A percentile compares a stretch with the other conserved stretches of the same genome.
Evolutionary conservation across 2,329 filamentous ascomycete species (phyloP).

Genomic region (Westerdykella ornata): DNA sequence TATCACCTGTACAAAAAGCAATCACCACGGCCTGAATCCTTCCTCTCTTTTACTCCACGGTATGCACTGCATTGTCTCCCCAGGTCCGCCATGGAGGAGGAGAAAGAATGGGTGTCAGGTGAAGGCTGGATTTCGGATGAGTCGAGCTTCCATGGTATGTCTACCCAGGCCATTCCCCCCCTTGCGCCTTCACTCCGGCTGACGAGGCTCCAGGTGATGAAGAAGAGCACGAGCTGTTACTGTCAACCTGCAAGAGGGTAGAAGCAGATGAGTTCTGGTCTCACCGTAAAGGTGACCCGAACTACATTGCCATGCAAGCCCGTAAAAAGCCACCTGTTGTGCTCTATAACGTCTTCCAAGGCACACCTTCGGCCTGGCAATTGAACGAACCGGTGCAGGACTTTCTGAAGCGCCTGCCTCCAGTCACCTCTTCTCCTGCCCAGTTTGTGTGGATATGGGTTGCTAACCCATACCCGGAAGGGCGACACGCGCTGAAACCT

Average conservation of each 20-base stretch:
- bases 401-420: conserved; percentile 64
- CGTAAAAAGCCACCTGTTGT: conserved; percentile 11
- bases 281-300: conserved; percentile 18
- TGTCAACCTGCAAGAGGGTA: conserved; percentile 11
- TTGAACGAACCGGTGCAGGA: conserved; percentile 55
- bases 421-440: conserved; percentile 46
- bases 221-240: conserved; percentile 20
- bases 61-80: no score
- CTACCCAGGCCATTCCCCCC: not conserved
- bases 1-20: conserved; percentile 2
- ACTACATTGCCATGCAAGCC: conserved; percentile 13
- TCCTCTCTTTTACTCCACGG: no score
- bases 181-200: not conserved
- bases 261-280: conserved; percentile 16
- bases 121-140: conserved; percentile 39
- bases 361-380: conserved; percentile 52
- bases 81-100: conserved; percentile 12
- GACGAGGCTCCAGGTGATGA: conserved; percentile 22
- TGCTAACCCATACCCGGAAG: conserved; percentile 53
- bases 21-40: no score
- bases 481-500: conserved; percentile 18
- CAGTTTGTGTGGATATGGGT: conserved; percentile 65
- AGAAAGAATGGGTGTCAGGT: conserved; percentile 23
- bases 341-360: conserved; percentile 52
- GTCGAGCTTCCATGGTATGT: conserved; percentile 42